phyloP scores from a whole-genome alignment of 305 asterid species.

The Solanum hybrid region DNA sequence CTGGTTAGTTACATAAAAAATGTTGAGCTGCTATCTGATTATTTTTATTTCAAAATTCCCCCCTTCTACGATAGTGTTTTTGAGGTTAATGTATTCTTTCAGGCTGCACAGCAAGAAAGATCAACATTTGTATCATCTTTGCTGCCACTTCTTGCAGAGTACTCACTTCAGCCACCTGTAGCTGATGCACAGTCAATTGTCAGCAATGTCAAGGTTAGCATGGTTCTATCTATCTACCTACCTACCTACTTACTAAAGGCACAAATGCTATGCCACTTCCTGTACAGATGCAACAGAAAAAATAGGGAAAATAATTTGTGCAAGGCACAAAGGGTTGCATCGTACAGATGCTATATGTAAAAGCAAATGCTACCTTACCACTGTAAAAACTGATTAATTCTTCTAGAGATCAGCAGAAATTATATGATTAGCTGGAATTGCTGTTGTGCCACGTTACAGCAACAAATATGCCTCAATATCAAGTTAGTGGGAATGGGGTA shows the following conservation, averaged over 20 bases:
- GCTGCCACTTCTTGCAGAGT: conserved; percentile 94
- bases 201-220: conserved; percentile 78
- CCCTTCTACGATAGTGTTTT: conserved; percentile 6
- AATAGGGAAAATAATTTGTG: background rate
- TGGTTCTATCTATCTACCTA: background rate
- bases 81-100: conserved; percentile 29
- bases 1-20: background rate
- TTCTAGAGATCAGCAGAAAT: background rate
- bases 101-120: conserved; percentile 94
- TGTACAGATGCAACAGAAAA: background rate
- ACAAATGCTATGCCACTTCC: background rate
- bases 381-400: background rate
- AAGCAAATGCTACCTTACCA: background rate
- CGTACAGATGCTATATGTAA: background rate
- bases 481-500: background rate
- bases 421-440: background rate
- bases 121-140: conserved; percentile 64
- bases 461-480: background rate
- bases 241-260: background rate
- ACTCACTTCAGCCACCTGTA: conserved; percentile 80
- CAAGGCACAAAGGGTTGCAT: background rate
- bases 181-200: conserved; percentile 95
- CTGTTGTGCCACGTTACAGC: background rate
- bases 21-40: background rate
- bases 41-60: background rate